These are phyloP conservation scores for Clonostachys solani DNA, from an alignment of 2,329 filamentous ascomycete species.

Conservation along the genomic window DNA sequence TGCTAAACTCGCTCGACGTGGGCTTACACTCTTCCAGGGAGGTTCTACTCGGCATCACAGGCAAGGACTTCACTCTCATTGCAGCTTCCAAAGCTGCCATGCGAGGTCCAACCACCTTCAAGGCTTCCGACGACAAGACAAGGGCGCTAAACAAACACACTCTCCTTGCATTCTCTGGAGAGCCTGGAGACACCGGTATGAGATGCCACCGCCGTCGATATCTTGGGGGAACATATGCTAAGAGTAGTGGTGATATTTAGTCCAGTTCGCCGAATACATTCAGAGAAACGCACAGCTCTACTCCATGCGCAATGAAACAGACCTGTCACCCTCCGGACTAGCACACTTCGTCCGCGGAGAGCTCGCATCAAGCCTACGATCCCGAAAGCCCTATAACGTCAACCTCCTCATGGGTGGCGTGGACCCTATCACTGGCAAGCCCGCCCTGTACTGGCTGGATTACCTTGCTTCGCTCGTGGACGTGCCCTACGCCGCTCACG, in stretches of 20 bases:
- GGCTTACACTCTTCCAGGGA: slow-evolving; percentile 57
- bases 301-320: slow-evolving; percentile 94
- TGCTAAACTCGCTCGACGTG: neutral
- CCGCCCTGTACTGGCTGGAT: slow-evolving; percentile 93
- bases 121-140: slow-evolving; percentile 95
- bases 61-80: slow-evolving; percentile 98
- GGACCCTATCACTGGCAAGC: slow-evolving; percentile 87
- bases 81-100: slow-evolving; percentile 97
- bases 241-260: slow-evolving; percentile 35
- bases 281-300: slow-evolving; percentile 98
- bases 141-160: slow-evolving; percentile 88
- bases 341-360: slow-evolving; percentile 93
- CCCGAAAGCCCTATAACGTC: slow-evolving; percentile 91
- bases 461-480: slow-evolving; percentile 87
- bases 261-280: slow-evolving; percentile 99
- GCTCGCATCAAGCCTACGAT: slow-evolving; percentile 85
- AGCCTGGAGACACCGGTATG: slow-evolving; percentile 90
- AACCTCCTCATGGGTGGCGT: slow-evolving; percentile 94
- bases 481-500: slow-evolving; percentile 93
- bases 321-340: slow-evolving; percentile 83
- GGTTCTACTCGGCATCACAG: slow-evolving; percentile 95
- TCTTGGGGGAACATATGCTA: neutral
- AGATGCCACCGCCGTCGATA: slow-evolving; percentile 1
- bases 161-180: slow-evolving; percentile 90
- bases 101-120: slow-evolving; percentile 94